phyloP scores from a whole-genome alignment of 257 asterid genomes.

The Leptodermis oblonga region DNA sequence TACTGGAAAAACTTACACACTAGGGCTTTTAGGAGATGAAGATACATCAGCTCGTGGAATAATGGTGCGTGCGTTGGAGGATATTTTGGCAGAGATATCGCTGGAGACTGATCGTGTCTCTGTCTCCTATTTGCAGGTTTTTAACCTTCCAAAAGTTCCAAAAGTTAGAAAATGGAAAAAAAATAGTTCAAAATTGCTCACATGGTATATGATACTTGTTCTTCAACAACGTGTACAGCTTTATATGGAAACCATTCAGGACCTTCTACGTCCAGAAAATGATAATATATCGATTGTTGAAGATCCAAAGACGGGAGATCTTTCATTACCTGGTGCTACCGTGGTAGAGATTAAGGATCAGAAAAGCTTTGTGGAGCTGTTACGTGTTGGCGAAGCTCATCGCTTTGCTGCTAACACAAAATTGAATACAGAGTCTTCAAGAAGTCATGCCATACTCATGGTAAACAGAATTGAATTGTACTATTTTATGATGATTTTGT shows the following conservation, averaged over 20 bases:
- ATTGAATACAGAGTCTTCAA: constrained; percentile 86
- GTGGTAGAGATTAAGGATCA: constrained; percentile 69
- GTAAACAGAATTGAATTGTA: constrained; percentile 29
- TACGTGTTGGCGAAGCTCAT: constrained; percentile 79
- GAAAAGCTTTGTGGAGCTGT: constrained; percentile 54
- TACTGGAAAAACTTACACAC: constrained; percentile 89
- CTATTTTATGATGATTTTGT: not conserved
- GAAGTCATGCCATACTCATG: constrained; percentile 91
- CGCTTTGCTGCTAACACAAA: constrained; percentile 81
- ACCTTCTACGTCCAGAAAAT: constrained; percentile 73
- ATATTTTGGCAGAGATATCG: constrained; percentile 56
- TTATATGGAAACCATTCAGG: constrained; percentile 86
- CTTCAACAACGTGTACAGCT: constrained; percentile 44
- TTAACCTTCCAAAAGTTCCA: constrained; percentile 7
- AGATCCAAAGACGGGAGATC: constrained; percentile 84
- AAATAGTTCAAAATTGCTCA: not conserved
- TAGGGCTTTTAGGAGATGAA: constrained; percentile 79
- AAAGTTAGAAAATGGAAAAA: constrained; percentile 1
- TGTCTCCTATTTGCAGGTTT: constrained; percentile 86
- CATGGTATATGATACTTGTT: not conserved
- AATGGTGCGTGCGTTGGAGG: constrained; percentile 93
- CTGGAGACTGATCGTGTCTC: constrained; percentile 56
- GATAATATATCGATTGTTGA: constrained; percentile 67
- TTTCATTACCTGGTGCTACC: constrained; percentile 78
- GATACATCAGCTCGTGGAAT: constrained; percentile 83